These are phyloP conservation scores for Coemansia sp. DNA, from an alignment of 192 early-diverging fungal species.

Conservation along the genomic window DNA sequence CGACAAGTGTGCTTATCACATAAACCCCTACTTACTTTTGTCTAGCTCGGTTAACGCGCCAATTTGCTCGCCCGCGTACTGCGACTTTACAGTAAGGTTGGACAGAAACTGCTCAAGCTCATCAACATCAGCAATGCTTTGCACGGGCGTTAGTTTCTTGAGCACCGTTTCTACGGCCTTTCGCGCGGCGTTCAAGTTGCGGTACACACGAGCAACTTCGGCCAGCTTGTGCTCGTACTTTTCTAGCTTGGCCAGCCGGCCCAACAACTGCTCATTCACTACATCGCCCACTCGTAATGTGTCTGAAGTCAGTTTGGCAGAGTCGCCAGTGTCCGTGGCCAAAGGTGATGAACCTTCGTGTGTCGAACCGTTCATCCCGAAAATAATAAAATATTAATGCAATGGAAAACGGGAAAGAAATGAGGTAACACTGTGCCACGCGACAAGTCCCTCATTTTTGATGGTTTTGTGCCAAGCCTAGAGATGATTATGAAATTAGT, in stretches of 20 bases:
- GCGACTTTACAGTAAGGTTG: conserved; percentile 45
- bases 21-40: conserved; percentile 10
- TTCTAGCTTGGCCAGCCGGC: conserved; percentile 33
- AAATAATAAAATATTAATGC: neutral
- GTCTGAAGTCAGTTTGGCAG: conserved; percentile 20
- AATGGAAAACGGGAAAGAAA: neutral
- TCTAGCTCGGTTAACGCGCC: conserved; percentile 47
- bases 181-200: conserved; percentile 45
- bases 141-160: conserved; percentile 41
- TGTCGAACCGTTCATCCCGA: conserved; percentile 4
- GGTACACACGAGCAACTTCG: conserved; percentile 49
- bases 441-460: too few relatives aligned
- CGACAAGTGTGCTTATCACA: neutral
- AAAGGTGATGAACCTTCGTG: neutral
- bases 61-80: conserved; percentile 49
- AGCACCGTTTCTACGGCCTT: conserved; percentile 48
- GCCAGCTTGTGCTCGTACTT: conserved; percentile 53
- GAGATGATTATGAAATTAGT: too few relatives aligned
- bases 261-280: conserved; percentile 24
- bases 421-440: neutral
- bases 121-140: conserved; percentile 51
- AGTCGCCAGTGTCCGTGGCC: neutral
- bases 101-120: conserved; percentile 50
- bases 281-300: conserved; percentile 26
- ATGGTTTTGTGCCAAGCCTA: too few relatives aligned